These are phyloP conservation scores for Coemansia sp. DNA, from an alignment of 192 early-diverging fungal genomes.

Conservation along the genomic window DNA sequence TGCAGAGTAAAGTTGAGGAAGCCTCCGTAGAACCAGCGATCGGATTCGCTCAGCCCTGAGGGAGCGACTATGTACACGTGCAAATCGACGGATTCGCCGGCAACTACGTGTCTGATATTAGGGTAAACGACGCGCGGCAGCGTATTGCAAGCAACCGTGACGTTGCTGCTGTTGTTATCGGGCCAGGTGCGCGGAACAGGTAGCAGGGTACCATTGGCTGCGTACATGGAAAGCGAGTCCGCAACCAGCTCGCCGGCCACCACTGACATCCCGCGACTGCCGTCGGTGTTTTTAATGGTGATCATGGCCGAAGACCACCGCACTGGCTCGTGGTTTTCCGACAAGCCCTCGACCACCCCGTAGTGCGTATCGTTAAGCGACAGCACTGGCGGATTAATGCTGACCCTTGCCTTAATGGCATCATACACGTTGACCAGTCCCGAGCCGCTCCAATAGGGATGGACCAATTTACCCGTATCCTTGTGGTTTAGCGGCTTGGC, in stretches of 20 bases:
- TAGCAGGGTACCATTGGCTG: constrained; percentile 20
- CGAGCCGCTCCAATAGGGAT: constrained; percentile 58
- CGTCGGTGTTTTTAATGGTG: constrained; percentile 32
- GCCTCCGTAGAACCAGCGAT: constrained; percentile 54
- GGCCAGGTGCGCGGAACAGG: constrained; percentile 28
- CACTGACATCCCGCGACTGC: constrained; percentile 13
- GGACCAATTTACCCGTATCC: constrained; percentile 31
- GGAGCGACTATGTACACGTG: constrained; percentile 37
- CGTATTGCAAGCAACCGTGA: constrained; percentile 1
- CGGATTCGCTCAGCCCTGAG: constrained; percentile 27
- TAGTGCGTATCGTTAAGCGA: constrained; percentile 50
- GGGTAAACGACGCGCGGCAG: constrained; percentile 10
- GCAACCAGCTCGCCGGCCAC: constrained; percentile 11
- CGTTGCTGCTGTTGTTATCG: background rate
- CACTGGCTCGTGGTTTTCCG: background rate
- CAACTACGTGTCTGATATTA: constrained; percentile 10
- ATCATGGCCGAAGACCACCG: constrained; percentile 27
- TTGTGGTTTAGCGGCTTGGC: constrained; percentile 53
- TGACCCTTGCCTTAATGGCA: constrained; percentile 57
- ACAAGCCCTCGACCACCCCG: background rate
- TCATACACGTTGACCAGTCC: constrained; percentile 73
- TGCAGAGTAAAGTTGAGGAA: constrained; percentile 33
- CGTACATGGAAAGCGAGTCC: constrained; percentile 43
- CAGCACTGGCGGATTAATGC: constrained; percentile 59
- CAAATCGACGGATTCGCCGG: constrained; percentile 26